Evolutionary conservation across 208 protist species (phyloP), one percentile per base, ranked within the genome.

Genomic region (Wallacemonas sp.): DNA sequence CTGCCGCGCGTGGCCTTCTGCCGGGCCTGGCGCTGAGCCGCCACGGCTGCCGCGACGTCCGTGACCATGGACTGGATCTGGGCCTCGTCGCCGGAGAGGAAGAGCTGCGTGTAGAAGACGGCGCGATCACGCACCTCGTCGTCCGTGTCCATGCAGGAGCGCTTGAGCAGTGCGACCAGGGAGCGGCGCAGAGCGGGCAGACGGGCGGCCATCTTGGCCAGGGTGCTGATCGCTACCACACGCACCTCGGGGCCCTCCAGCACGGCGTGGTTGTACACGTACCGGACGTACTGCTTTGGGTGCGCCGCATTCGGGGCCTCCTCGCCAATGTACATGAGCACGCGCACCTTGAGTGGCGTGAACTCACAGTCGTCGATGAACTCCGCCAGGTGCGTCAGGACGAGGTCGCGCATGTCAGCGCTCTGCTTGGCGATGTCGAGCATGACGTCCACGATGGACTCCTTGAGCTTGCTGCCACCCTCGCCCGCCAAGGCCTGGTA

Each of bases 301-400:
- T 84, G 84, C 9, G 71, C 54, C 34, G 82, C 88, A 48, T 62
- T 39, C 11, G 98, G 97, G n/a, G 97, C 98, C 70, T 98, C 95
- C 65, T 97, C 81, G 16, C 97, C 98, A 11, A 99, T 81, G 63
- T 99, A 78, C 74, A 96, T 89, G 27, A 99, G 85, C 36, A 99
- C 97, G 24, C 93, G 78, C 60, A 96, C 94, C 17, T 92, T 96
- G 38, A 99, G 94, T 46, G 83, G 61, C 8, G 95, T 77, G 81
- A 96, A 99, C 74, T 99, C 98, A 78, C 98, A 99, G 87, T 99
- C 98, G 68, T 99, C 99, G 71, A 99, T 99, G 73, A 99, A 99
- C 84, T 99, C 98, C 34, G 98, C 99, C 21, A 99, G 80, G 60
- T 99, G 88, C 33, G 76, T 80, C 33, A 99, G 85, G 12, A 92